Conservation (phyloP, 768 basidiomycete species). For the Suillus spraguei region DNA sequence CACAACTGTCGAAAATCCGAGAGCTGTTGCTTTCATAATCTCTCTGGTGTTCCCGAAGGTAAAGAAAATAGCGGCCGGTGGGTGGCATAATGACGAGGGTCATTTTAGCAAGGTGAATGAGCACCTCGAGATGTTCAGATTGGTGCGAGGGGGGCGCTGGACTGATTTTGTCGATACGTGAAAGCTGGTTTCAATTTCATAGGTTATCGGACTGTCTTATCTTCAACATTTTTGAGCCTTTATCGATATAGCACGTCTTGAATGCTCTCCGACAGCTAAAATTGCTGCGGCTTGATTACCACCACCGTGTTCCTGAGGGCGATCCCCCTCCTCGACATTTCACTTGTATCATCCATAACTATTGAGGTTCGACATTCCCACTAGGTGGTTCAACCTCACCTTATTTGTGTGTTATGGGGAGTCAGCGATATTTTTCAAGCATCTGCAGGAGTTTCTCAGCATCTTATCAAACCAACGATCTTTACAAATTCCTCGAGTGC, state of each 20-base stretch:
- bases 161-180: background rate
- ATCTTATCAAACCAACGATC: too few species aligned
- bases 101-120: background rate
- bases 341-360: constrained; percentile 1
- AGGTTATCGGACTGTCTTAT: background rate
- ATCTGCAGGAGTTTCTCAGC: too few species aligned
- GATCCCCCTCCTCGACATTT: background rate
- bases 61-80: background rate
- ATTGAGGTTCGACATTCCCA: too few species aligned
- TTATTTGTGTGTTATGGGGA: too few species aligned
- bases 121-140: background rate
- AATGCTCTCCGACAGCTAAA: constrained; percentile 2
- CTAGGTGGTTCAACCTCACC: too few species aligned
- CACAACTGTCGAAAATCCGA: background rate
- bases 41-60: background rate
- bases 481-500: too few species aligned
- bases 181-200: background rate
- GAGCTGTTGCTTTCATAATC: background rate
- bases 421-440: too few species aligned
- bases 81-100: background rate
- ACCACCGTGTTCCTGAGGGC: background rate
- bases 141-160: background rate
- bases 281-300: background rate
- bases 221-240: background rate
- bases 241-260: background rate